Evolutionary conservation across 306 rosid species (phyloP), one percentile per base, ranked within the genome.

Genomic region (Coriaria nepalensis): DNA sequence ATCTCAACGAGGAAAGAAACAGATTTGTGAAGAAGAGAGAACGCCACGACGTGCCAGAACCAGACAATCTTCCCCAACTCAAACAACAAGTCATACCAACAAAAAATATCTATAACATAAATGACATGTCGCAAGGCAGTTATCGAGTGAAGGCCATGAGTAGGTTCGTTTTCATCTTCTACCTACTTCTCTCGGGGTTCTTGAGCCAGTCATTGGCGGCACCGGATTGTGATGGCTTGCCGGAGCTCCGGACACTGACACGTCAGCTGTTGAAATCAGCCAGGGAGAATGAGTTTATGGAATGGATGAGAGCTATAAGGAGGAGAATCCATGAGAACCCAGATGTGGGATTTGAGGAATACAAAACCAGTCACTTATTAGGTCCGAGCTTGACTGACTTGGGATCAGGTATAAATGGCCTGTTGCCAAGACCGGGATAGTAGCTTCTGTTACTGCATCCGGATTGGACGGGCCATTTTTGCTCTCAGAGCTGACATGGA

Each of bases 401-500:
- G 72, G 72, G 8, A 49, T 73, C 13, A 11, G 41, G 44, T 68
- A 68, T 50, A 62, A 53, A 9, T 73, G 70, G 71, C 72, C 75
- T 29, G 66, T 68, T 35, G 75, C 75, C 33, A 38, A 55, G 40
- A 73, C 72, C 45, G 72, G 75, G 9, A 45, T 73, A 13, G 73
- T 68, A 14, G 72, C 78, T 59, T 44, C 70, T 13, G 46, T 72
- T 34, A 35, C 6, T 44, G 43, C 35, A 29, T 13, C 62, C 33
- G 75, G 67, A 9, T 37, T 63, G 35, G 75, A 59, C 6, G 63
- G 67, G 46, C 13, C 59, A 57, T 60, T 40, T 73, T 73, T 33
- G 75, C 72, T 33, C 62, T 73, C 43, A 60, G 69, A 52, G 75
- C 79, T 8, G 75, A 68, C 59, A 73, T 68, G 79, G 79, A 68